phyloP scores from a whole-genome alignment of 345 rosid genomes.

The Gossypium anomalum region DNA sequence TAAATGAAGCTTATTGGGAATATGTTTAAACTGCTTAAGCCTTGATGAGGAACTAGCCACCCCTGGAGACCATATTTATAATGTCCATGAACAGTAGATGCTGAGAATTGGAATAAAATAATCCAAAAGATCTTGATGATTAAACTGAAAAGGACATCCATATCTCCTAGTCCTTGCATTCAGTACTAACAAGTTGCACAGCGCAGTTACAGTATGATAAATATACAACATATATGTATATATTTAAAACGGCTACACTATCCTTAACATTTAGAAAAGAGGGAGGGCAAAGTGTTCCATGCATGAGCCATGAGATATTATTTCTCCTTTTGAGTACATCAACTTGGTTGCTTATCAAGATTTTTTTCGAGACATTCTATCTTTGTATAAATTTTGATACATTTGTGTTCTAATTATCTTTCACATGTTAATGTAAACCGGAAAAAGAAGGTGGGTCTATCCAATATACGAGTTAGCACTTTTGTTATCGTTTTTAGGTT shows the following conservation, averaged over 20 bases:
- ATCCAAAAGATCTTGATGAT: conserved; percentile 5
- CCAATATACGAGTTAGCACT: conserved; percentile 12
- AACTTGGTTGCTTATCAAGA: no score
- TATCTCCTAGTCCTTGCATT: neutral
- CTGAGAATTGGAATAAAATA: conserved; percentile 8
- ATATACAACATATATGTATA: neutral
- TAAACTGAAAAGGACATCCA: conserved; percentile 10
- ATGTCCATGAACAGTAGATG: neutral
- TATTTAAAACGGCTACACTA: neutral
- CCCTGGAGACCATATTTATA: conserved; percentile 28
- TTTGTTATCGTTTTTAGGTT: neutral
- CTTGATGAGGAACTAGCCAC: conserved; percentile 10
- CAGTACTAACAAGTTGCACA: conserved; percentile 5
- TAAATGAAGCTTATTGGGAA: neutral
- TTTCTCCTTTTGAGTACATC: no score
- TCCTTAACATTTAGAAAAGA: neutral
- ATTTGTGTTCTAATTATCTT: neutral
- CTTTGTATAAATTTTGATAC: neutral
- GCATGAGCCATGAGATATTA: no score
- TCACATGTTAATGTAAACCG: neutral
- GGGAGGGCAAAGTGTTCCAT: neutral
- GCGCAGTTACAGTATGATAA: neutral
- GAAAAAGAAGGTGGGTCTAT: conserved; percentile 25
- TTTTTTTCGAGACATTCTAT: neutral
- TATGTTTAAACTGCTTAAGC: conserved; percentile 6